Base-by-base conservation (phyloP, 331 rosid genomes). In the Quercus tomentella region DNA sequence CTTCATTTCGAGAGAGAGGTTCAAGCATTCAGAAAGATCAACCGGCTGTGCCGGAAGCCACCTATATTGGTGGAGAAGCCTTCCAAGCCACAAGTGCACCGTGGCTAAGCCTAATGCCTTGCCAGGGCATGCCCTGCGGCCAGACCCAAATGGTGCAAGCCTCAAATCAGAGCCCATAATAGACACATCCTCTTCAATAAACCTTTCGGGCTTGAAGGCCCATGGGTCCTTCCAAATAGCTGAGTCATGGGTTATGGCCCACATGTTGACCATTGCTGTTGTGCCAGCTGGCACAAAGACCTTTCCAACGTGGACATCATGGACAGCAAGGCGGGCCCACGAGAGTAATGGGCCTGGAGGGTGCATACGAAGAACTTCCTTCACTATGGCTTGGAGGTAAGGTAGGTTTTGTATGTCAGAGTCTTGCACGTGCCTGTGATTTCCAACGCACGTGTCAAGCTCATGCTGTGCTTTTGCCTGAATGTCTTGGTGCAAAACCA, bases 271-370 rank as follows among this genome's bases (percentile, higher is more conserved):
- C 92, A 92, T 92, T 20, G 97, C 94, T 0, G 97, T 91, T 1
- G 98, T 95, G 78, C 98, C 98, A 56, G 88, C 94, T 23, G 98
- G 98, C 25, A 95, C 85, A 2, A 86, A 26, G 16, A 81, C 33
- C 73, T 95, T 92, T 67, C 85, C 97, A 10, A 92, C 85, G 3
- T 92, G 87, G 71, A 84, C 91, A 1, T 92, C 97, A 1, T 91
- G 96, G 77, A 87, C 52, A 0, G 98, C 89, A 0, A 95, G 83
- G 0, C 98, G 97, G 57, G 98, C 98, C 98, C 98, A 95, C 0
- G 98, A 95, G n/a, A 92, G 89, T 16, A 95, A 61, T 37, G 98
- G 98, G n/a, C 97, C 98, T 0, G 98, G 98, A 0, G 97, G 98
- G 84, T 95, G 97, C 22, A 92, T 31, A 0, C 98, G 81, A 12